A percentile compares a stretch with the other conserved stretches of the same genome.
These are phyloP conservation scores for Leccinum barrowsii DNA, from an alignment of 768 basidiomycete species.

Conservation along the genomic window DNA sequence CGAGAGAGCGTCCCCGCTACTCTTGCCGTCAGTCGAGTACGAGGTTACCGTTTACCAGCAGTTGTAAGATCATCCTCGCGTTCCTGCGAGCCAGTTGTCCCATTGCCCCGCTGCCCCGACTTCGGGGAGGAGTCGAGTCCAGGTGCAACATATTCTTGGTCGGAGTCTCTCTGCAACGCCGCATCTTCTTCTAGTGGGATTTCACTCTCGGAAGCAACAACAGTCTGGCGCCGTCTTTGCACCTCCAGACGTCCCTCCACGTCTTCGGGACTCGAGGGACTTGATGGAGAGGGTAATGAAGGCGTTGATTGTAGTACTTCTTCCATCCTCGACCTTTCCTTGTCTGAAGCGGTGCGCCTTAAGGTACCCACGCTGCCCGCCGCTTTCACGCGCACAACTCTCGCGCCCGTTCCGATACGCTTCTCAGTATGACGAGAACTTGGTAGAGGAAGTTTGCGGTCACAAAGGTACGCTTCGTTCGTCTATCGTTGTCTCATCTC, in stretches of 20 bases:
- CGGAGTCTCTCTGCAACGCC: background rate
- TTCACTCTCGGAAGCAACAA: background rate
- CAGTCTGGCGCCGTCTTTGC: background rate
- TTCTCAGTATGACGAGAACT: no score
- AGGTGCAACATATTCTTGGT: background rate
- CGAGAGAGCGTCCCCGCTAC: background rate
- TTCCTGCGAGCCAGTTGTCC: background rate
- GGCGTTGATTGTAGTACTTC: slow-evolving; percentile 20
- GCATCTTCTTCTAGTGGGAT: background rate
- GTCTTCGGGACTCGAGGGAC: slow-evolving; percentile 1
- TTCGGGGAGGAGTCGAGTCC: background rate
- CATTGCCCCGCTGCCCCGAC: background rate
- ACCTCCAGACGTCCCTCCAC: background rate
- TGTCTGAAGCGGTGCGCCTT: slow-evolving; percentile 18
- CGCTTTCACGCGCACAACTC: no score
- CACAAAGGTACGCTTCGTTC: no score
- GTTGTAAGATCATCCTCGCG: background rate
- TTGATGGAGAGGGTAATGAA: slow-evolving; percentile 3
- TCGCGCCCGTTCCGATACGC: no score
- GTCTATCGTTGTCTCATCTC: no score
- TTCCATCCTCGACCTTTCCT: slow-evolving; percentile 25
- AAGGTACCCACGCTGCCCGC: background rate
- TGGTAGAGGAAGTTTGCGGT: no score
- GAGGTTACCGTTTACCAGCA: background rate
- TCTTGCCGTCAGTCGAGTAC: background rate